These are phyloP conservation scores for Combretum micranthum DNA, from an alignment of 345 rosid species.

Conservation along the genomic window DNA sequence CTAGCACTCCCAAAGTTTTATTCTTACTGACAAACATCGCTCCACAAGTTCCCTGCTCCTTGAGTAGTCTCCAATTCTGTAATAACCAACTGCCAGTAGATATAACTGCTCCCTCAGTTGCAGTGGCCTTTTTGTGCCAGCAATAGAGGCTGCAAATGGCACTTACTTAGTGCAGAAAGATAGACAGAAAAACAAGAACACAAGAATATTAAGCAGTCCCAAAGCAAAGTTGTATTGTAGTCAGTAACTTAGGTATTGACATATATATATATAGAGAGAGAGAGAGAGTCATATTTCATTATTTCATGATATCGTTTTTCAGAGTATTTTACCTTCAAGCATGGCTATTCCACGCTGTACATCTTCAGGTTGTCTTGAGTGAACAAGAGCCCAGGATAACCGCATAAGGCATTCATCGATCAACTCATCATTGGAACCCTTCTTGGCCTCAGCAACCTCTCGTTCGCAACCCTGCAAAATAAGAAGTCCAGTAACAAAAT, in stretches of 20 bases:
- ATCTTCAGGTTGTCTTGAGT: slow-evolving; percentile 49
- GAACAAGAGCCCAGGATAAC: slow-evolving; percentile 85
- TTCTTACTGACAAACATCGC: slow-evolving; percentile 52
- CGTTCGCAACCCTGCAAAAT: slow-evolving; percentile 61
- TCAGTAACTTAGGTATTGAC: background rate
- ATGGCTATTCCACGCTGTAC: slow-evolving; percentile 80
- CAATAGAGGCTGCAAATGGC: slow-evolving; percentile 31
- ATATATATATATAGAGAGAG: no score
- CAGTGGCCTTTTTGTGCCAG: slow-evolving; percentile 31
- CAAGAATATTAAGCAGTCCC: background rate
- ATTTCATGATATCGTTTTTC: background rate
- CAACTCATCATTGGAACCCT: slow-evolving; percentile 37
- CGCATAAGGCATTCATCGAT: slow-evolving; percentile 56
- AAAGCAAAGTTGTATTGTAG: background rate
- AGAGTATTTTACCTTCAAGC: slow-evolving; percentile 53
- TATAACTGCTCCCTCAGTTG: slow-evolving; percentile 65
- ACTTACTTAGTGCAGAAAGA: background rate
- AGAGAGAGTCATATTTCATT: no score
- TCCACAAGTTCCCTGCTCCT: slow-evolving; percentile 74
- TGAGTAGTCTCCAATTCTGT: slow-evolving; percentile 55
- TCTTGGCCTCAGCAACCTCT: slow-evolving; percentile 57
- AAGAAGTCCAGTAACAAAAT: background rate
- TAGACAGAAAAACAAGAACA: background rate
- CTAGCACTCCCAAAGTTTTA: background rate
- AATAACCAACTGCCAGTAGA: slow-evolving; percentile 76